These are phyloP conservation scores for Sordariomycetes sp. DNA, from an alignment of 2,329 filamentous ascomycete genomes.

Conservation along the genomic window DNA sequence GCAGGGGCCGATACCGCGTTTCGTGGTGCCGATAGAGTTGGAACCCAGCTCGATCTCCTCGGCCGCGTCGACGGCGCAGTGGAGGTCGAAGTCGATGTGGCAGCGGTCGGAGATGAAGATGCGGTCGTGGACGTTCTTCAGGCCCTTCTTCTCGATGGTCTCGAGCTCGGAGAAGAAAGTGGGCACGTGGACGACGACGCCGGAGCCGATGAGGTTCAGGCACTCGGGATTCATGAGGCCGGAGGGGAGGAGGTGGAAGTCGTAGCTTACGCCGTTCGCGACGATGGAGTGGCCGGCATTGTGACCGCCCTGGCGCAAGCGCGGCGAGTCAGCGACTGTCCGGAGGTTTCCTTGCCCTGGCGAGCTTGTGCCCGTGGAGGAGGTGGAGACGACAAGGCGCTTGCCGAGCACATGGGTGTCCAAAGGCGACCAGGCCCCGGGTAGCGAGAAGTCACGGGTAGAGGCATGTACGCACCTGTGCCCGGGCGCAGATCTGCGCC, in stretches of 20 bases:
- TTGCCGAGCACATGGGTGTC: background rate
- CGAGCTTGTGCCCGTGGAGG: background rate
- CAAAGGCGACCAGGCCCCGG: background rate
- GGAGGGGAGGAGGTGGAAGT: conserved; percentile 49
- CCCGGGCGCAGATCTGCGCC: conserved; percentile 5
- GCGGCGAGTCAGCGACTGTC: conserved; percentile 2
- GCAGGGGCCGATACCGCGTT: conserved; percentile 14
- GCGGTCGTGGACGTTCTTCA: conserved; percentile 23
- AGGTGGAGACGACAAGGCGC: background rate
- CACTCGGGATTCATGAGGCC: conserved; percentile 60
- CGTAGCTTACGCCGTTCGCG: conserved; percentile 9
- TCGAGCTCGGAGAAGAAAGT: conserved; percentile 18
- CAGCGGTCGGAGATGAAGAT: conserved; percentile 52
- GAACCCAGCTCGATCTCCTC: conserved; percentile 41
- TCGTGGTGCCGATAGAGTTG: conserved; percentile 19
- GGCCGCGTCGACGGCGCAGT: conserved; percentile 55
- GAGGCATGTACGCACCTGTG: background rate
- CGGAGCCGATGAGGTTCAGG: conserved; percentile 63
- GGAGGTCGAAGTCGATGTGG: conserved; percentile 52
- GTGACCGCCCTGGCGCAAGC: conserved; percentile 5
- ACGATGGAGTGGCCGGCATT: conserved; percentile 6
- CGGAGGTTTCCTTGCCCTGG: background rate
- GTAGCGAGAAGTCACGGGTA: background rate
- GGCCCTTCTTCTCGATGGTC: conserved; percentile 24
- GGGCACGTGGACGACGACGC: conserved; percentile 49